phyloP scores from a whole-genome alignment of 768 basidiomycete species.

The Rhizopogon roseolus region DNA sequence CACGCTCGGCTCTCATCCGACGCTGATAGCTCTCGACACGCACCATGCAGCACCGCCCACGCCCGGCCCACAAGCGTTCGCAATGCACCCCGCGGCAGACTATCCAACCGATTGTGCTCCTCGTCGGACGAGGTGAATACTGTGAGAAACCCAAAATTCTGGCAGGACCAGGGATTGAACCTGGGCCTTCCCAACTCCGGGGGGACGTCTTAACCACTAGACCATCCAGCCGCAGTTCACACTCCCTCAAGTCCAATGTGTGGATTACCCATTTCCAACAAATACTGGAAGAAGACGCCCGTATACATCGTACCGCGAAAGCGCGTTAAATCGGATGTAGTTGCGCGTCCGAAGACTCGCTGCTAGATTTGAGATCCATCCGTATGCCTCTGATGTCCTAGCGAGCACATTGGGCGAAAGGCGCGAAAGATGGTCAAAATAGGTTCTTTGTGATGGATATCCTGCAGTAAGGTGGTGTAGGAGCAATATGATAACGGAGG shows the following conservation, averaged over 20 bases:
- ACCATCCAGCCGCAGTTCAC: too few relatives aligned
- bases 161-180: too few relatives aligned
- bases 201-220: too few relatives aligned
- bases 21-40: constrained; percentile 55
- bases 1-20: constrained; percentile 38
- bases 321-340: constrained; percentile 45
- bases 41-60: constrained; percentile 56
- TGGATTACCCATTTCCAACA: too few relatives aligned
- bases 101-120: constrained; percentile 1
- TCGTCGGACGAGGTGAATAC: constrained; percentile 1
- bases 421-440: constrained; percentile 21
- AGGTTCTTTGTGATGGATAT: constrained; percentile 65
- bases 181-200: too few relatives aligned
- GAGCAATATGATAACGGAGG: constrained; percentile 42
- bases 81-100: constrained; percentile 37
- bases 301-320: constrained; percentile 32
- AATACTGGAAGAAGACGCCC: constrained; percentile 15
- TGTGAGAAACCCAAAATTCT: too few relatives aligned
- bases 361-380: constrained; percentile 54
- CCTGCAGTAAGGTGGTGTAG: constrained; percentile 51
- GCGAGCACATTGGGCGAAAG: constrained; percentile 32
- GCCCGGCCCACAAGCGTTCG: constrained; percentile 39
- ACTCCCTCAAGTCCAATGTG: too few relatives aligned
- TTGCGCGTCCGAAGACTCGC: constrained; percentile 48
- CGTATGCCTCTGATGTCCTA: constrained; percentile 26